Evolutionary conservation across 257 asterid species (phyloP).

Genomic region (Solanum ossicruentum): DNA sequence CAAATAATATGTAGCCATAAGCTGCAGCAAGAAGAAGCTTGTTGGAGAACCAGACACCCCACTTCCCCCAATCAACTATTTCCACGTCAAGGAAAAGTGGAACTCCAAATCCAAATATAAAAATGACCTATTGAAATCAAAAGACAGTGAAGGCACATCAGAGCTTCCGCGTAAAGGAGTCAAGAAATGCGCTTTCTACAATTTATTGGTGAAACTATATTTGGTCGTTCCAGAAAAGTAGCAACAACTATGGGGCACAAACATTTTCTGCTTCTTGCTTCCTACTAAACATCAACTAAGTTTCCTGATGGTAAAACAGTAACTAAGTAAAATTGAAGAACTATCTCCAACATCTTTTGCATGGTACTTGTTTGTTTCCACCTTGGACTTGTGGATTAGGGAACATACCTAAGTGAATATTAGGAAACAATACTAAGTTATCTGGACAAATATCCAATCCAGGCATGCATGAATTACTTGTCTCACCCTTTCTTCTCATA

Average conservation of each 20-base stretch:
- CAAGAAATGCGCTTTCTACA: background rate
- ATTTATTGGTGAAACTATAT: background rate
- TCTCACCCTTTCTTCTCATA: background rate
- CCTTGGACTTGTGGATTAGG: background rate
- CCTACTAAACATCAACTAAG: background rate
- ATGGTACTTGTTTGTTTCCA: background rate
- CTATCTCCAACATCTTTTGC: background rate
- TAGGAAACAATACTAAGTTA: background rate
- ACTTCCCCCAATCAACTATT: slow-evolving; percentile 52
- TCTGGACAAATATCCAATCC: background rate
- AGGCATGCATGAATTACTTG: background rate
- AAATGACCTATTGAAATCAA: slow-evolving; percentile 40
- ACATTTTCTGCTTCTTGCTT: background rate
- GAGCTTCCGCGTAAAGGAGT: background rate
- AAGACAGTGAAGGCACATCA: background rate
- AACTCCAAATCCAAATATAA: slow-evolving; percentile 65
- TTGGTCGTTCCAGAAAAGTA: background rate
- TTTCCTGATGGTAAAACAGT: background rate
- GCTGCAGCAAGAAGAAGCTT: slow-evolving; percentile 45
- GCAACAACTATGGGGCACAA: background rate
- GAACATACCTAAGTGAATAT: background rate
- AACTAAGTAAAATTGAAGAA: background rate
- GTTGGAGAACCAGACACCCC: slow-evolving; percentile 50
- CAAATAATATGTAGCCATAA: slow-evolving; percentile 71
- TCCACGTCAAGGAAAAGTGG: slow-evolving; percentile 46